Conservation (phyloP, 345 rosid genomes). For the Schrenkiella parvula region DNA sequence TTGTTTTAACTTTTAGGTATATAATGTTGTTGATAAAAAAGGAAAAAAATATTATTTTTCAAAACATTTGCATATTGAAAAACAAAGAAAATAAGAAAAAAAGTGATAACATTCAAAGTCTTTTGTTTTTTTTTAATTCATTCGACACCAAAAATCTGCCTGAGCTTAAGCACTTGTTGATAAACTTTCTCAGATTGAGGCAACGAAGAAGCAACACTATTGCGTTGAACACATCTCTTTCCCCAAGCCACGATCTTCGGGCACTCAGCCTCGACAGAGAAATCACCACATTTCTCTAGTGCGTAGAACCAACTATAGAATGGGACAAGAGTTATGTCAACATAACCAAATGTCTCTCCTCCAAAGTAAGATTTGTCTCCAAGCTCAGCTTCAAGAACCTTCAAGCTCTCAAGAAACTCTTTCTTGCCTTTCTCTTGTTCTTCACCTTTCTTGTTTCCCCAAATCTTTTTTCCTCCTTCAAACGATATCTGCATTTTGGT, state of each 20-base stretch:
- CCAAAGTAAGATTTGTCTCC: slow-evolving; percentile 34
- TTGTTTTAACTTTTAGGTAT: too few relatives aligned
- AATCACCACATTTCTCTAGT: slow-evolving; percentile 28
- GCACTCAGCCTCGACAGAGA: slow-evolving; percentile 32
- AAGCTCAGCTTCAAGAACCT: slow-evolving; percentile 34
- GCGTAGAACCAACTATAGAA: slow-evolving; percentile 36
- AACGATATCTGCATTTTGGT: slow-evolving; percentile 27
- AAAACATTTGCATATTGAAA: neutral
- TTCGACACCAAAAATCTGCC: slow-evolving; percentile 28
- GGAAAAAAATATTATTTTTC: neutral
- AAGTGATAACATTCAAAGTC: too few relatives aligned
- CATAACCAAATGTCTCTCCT: slow-evolving; percentile 32
- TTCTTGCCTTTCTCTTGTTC: slow-evolving; percentile 32
- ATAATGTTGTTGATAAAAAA: too few relatives aligned
- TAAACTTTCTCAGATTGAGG: slow-evolving; percentile 33
- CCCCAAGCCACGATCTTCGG: slow-evolving; percentile 36
- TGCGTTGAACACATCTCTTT: slow-evolving; percentile 26
- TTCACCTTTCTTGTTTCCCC: slow-evolving; percentile 34
- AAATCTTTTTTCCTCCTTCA: slow-evolving; percentile 29
- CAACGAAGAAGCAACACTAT: slow-evolving; percentile 29
- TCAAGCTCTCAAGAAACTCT: slow-evolving; percentile 30
- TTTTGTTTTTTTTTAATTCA: neutral
- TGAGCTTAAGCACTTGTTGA: slow-evolving; percentile 32
- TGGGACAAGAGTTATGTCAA: slow-evolving; percentile 34
- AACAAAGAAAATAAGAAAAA: neutral